Evolutionary conservation across 805 yeast species (phyloP).

Genomic region (Saturnispora halmiae): DNA sequence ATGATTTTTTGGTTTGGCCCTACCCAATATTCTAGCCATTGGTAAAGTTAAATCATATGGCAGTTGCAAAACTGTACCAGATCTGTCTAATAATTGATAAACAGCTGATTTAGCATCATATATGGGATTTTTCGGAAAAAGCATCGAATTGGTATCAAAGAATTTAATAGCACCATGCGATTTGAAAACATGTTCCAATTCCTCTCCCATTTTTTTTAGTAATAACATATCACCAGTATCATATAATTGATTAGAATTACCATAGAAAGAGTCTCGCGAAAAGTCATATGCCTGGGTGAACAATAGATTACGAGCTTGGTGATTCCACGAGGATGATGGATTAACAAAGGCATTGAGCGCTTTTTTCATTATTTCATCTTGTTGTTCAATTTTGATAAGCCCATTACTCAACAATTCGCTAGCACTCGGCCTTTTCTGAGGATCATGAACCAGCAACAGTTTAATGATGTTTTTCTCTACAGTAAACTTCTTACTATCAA

Average conservation of each 20-base stretch:
- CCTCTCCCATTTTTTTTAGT: slow-evolving; percentile 50
- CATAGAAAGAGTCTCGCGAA: slow-evolving; percentile 80
- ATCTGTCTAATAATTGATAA: slow-evolving; percentile 72
- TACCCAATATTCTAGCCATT: slow-evolving; percentile 74
- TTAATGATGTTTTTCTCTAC: slow-evolving; percentile 62
- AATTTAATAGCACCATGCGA: slow-evolving; percentile 80
- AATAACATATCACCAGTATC: slow-evolving; percentile 42
- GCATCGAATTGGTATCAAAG: slow-evolving; percentile 46
- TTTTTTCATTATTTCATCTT: slow-evolving; percentile 81
- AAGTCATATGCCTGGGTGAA: slow-evolving; percentile 79
- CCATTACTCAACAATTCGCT: slow-evolving; percentile 68
- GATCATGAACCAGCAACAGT: slow-evolving; percentile 68
- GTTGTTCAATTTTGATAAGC: slow-evolving; percentile 76
- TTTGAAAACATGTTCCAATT: slow-evolving; percentile 54
- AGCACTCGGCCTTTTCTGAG: slow-evolving; percentile 74
- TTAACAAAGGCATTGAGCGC: slow-evolving; percentile 79
- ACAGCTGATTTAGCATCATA: slow-evolving; percentile 55
- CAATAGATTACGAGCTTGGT: slow-evolving; percentile 77
- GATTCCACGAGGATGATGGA: slow-evolving; percentile 91
- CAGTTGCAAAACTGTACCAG: slow-evolving; percentile 81
- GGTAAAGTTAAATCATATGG: slow-evolving; percentile 90
- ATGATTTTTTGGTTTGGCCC: slow-evolving; percentile 39
- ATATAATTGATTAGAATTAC: slow-evolving; percentile 30
- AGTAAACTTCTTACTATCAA: slow-evolving; percentile 39
- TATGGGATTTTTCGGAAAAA: slow-evolving; percentile 78